Conservation (phyloP, 2,329 filamentous ascomycete species). For the Cercospora brassicicola region DNA sequence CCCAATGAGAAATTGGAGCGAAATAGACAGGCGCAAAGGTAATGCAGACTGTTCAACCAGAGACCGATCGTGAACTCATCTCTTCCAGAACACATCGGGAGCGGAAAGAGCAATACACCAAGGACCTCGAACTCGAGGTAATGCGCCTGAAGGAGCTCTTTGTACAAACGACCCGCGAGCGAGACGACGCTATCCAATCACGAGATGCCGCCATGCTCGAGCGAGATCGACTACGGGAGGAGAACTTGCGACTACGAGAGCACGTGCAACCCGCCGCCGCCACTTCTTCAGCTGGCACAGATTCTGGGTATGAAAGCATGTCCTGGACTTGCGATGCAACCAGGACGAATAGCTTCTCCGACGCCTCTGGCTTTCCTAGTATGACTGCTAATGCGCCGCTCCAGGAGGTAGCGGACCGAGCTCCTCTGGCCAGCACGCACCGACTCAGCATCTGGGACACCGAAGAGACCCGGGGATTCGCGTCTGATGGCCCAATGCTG, state of each 20-base stretch:
- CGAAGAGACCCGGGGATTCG: constrained; percentile 23
- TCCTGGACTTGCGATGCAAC: constrained; percentile 23
- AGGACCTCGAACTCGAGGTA: constrained; percentile 29
- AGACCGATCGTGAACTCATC: neutral
- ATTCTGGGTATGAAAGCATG: constrained; percentile 26
- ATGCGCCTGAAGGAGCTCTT: constrained; percentile 28
- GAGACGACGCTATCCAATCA: constrained; percentile 20
- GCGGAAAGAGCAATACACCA: constrained; percentile 31
- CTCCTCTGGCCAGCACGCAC: constrained; percentile 8
- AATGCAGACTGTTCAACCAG: neutral
- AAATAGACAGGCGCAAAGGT: constrained; percentile 31
- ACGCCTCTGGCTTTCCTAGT: constrained; percentile 19
- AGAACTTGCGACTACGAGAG: constrained; percentile 20
- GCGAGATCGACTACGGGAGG: constrained; percentile 20
- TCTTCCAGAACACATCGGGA: constrained; percentile 27
- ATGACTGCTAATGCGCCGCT: constrained; percentile 20
- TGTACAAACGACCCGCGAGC: constrained; percentile 21
- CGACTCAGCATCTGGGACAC: constrained; percentile 23
- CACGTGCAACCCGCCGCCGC: constrained; percentile 15
- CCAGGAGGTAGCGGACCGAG: constrained; percentile 15
- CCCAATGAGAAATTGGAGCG: constrained; percentile 28
- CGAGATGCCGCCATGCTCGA: constrained; percentile 22
- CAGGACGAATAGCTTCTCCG: constrained; percentile 26
- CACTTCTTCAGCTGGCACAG: constrained; percentile 20
- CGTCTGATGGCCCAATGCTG: constrained; percentile 18